Evolutionary conservation across 352 stramenopile genomes (phyloP).

Genomic region (Pythium sukuiense): DNA sequence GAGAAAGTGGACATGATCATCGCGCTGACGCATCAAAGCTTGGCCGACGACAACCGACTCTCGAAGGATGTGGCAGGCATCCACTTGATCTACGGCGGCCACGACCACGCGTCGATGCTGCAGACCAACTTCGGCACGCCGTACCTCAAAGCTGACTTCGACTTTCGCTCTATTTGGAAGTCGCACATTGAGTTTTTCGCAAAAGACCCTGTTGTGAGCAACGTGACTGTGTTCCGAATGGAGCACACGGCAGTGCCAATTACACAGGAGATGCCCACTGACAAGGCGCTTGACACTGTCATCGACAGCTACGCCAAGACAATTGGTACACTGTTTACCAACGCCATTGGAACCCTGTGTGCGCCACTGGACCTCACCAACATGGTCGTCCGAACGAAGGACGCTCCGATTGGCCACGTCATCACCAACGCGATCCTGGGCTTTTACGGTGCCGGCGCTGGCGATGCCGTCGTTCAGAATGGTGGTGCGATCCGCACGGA

Average conservation of each 20-base stretch:
- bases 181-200: conserved; percentile 63
- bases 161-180: conserved; percentile 73
- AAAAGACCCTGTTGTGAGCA: conserved; percentile 14
- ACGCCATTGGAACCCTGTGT: too few species aligned
- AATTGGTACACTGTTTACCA: conserved; percentile 13
- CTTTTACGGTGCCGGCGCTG: too few species aligned
- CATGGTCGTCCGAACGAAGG: too few species aligned
- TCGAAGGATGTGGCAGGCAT: conserved; percentile 64
- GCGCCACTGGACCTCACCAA: too few species aligned
- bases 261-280: conserved; percentile 54
- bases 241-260: conserved; percentile 53
- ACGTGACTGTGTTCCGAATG: conserved; percentile 41
- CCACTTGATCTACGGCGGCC: conserved; percentile 65
- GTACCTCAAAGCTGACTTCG: conserved; percentile 73
- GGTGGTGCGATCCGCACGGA: too few species aligned
- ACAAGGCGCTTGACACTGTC: conserved; percentile 44
- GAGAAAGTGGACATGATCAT: conserved; percentile 72
- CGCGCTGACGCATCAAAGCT: conserved; percentile 65
- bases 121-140: conserved; percentile 70
- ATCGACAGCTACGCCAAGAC: conserved; percentile 54
- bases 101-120: conserved; percentile 74
- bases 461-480: too few species aligned
- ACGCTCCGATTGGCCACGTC: too few species aligned
- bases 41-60: conserved; percentile 69
- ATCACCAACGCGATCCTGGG: too few species aligned